Conservation (phyloP, 495 filamentous ascomycete species). For the Xylaria sp. region DNA sequence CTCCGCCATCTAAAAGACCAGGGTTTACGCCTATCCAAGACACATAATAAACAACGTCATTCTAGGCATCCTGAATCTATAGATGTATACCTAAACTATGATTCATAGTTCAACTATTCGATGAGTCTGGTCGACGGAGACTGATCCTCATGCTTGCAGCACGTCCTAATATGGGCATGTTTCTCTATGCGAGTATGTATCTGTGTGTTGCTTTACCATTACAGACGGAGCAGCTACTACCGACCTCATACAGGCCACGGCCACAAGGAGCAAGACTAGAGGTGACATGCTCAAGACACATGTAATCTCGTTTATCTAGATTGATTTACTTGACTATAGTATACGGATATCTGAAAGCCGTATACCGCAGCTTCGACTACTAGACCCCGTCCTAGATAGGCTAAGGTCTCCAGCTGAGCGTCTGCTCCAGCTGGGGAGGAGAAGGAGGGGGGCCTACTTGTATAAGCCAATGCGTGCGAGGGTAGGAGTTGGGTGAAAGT, state of each 20-base stretch:
- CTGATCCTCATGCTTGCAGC: background rate
- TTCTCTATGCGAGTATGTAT: background rate
- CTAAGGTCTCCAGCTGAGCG: background rate
- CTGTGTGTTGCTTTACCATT: background rate
- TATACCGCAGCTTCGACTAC: background rate
- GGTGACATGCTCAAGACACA: background rate
- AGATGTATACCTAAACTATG: background rate
- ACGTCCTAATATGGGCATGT: background rate
- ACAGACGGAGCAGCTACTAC: background rate
- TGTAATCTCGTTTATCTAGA: background rate
- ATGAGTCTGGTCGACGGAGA: background rate
- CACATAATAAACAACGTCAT: background rate
- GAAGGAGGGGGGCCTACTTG: background rate
- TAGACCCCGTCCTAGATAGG: background rate
- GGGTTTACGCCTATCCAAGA: background rate
- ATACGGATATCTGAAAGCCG: background rate
- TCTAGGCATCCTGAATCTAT: background rate
- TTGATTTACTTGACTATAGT: background rate
- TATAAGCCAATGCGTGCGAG: background rate
- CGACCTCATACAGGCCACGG: background rate
- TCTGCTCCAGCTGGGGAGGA: background rate
- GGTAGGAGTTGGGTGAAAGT: background rate
- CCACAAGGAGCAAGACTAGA: background rate
- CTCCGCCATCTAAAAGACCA: background rate
- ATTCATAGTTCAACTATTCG: background rate